Percentiles rank a stretch among this genome's conserved stretches.
Evolutionary conservation across 2,329 filamentous ascomycete species (phyloP).

Genomic region (Boeremia exigua): DNA sequence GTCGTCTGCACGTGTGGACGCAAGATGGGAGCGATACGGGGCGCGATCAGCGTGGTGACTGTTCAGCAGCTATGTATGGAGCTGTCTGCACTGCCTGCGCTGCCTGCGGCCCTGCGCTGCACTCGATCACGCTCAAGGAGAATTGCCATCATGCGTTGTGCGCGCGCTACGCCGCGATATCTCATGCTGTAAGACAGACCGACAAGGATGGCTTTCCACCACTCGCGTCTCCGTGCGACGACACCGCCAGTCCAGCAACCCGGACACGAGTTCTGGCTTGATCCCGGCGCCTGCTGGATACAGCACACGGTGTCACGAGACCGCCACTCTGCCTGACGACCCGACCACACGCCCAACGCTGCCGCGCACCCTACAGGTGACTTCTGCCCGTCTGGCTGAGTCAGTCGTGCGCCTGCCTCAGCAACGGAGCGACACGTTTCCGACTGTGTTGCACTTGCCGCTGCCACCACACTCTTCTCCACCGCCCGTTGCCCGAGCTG

Average conservation of each 20-base stretch:
- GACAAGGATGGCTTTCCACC: background rate
- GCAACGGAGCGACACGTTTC: slow-evolving; percentile 67
- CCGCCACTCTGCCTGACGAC: background rate
- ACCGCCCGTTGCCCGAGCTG: slow-evolving; percentile 46
- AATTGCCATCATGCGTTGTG: slow-evolving; percentile 7
- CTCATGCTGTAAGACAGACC: background rate
- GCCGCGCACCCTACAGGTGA: background rate
- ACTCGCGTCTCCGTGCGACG: slow-evolving; percentile 1
- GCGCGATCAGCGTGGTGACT: too few species aligned
- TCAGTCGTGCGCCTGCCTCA: slow-evolving; percentile 55
- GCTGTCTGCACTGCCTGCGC: background rate
- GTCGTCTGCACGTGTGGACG: too few species aligned
- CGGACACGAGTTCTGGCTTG: background rate
- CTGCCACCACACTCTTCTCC: slow-evolving; percentile 72
- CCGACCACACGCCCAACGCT: slow-evolving; percentile 1
- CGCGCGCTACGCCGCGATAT: slow-evolving; percentile 5
- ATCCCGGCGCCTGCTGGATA: background rate
- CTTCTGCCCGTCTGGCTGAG: background rate
- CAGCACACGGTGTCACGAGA: slow-evolving; percentile 10
- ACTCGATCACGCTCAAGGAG: background rate
- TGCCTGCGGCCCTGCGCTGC: background rate
- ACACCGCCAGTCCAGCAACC: slow-evolving; percentile 14
- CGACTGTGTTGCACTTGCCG: slow-evolving; percentile 63
- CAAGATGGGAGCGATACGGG: too few species aligned
- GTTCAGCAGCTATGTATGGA: background rate